Evolutionary conservation across 2,329 filamentous ascomycete species (phyloP).

Genomic region (Didymella keratinophila): DNA sequence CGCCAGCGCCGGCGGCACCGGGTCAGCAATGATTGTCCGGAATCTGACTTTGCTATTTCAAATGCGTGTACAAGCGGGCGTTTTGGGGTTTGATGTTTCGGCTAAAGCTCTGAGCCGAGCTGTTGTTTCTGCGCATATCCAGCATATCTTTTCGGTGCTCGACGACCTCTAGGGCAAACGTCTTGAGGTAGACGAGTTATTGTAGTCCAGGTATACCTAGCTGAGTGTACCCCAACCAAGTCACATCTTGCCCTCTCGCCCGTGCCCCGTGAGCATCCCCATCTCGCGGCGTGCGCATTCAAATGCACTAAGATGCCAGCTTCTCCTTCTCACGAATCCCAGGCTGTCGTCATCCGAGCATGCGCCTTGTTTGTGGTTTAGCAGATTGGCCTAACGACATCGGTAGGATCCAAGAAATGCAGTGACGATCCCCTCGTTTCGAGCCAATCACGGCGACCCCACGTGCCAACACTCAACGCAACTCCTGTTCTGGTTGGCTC

Average conservation of each 20-base stretch:
- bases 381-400: background rate
- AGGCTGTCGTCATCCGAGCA: background rate
- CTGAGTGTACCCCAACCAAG: background rate
- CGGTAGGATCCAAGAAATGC: background rate
- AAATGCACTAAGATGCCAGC: background rate
- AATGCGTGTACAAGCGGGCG: constrained; percentile 15
- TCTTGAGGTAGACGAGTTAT: background rate
- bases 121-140: constrained; percentile 3
- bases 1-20: constrained; percentile 18
- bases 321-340: background rate
- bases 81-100: constrained; percentile 1
- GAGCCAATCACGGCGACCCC: constrained; percentile 11
- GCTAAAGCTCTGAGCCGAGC: constrained; percentile 1
- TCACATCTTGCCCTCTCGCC: background rate
- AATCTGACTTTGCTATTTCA: background rate
- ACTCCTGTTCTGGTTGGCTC: constrained; percentile 12
- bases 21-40: constrained; percentile 2
- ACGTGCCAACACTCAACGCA: constrained; percentile 11
- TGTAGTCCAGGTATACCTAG: background rate
- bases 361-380: background rate
- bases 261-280: background rate
- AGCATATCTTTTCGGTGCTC: background rate
- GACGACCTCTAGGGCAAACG: background rate
- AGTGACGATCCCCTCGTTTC: constrained; percentile 7
- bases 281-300: background rate